phyloP scores from a whole-genome alignment of 805 yeast species.

The Candida ortonii region DNA sequence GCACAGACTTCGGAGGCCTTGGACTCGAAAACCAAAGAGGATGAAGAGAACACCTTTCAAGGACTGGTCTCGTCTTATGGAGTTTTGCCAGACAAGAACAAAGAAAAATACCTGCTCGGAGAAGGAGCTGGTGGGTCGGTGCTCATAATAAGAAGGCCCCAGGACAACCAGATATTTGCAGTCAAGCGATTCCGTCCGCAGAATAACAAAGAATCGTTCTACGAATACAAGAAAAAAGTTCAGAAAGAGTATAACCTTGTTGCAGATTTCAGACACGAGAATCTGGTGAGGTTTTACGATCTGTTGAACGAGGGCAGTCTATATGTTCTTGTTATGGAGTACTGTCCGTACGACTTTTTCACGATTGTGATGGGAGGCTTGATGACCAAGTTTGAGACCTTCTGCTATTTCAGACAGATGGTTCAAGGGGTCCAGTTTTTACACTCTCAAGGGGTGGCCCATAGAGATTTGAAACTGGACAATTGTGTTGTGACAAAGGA shows the following conservation, averaged over 20 bases:
- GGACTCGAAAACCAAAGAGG: slow-evolving; percentile 2
- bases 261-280: slow-evolving; percentile 71
- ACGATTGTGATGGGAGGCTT: slow-evolving; percentile 88
- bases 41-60: slow-evolving; percentile 22
- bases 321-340: slow-evolving; percentile 85
- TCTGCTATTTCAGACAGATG: slow-evolving; percentile 82
- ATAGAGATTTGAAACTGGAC: slow-evolving; percentile 88
- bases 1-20: slow-evolving; percentile 1
- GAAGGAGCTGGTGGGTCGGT: slow-evolving; percentile 96
- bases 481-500: slow-evolving; percentile 78
- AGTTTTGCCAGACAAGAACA: slow-evolving; percentile 55
- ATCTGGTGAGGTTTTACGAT: slow-evolving; percentile 78
- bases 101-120: slow-evolving; percentile 46
- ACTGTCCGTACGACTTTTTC: slow-evolving; percentile 87
- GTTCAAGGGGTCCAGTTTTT: slow-evolving; percentile 70
- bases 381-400: slow-evolving; percentile 66
- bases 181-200: slow-evolving; percentile 81
- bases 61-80: slow-evolving; percentile 65
- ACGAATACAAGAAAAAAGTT: slow-evolving; percentile 74
- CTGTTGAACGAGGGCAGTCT: slow-evolving; percentile 64
- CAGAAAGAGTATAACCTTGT: slow-evolving; percentile 82
- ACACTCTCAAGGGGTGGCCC: slow-evolving; percentile 84
- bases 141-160: slow-evolving; percentile 62
- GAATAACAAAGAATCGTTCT: slow-evolving; percentile 56
- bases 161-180: slow-evolving; percentile 64